These are phyloP conservation scores for Xylaria sp. DNA, from an alignment of 2,329 filamentous ascomycete genomes.

Conservation along the genomic window DNA sequence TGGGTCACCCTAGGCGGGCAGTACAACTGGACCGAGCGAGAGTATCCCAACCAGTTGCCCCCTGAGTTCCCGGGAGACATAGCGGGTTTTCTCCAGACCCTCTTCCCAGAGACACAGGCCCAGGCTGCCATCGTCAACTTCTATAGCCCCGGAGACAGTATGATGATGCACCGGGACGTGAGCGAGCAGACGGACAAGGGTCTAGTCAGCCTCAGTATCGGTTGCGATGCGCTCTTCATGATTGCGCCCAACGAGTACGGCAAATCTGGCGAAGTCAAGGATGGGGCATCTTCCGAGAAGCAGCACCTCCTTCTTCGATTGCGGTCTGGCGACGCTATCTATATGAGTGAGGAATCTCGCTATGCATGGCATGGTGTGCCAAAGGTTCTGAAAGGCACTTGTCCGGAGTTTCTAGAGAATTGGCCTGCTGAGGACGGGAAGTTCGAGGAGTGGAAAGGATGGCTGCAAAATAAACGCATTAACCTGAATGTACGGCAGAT, in stretches of 20 bases:
- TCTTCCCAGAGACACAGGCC: slow-evolving; percentile 82
- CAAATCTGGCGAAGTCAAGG: slow-evolving; percentile 20
- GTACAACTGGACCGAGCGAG: slow-evolving; percentile 93
- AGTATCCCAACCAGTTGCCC: slow-evolving; percentile 76
- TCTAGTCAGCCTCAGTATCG: slow-evolving; percentile 86
- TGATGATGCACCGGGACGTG: slow-evolving; percentile 93
- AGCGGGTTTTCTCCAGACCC: slow-evolving; percentile 69
- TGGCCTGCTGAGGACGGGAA: slow-evolving; percentile 75
- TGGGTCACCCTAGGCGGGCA: slow-evolving; percentile 97
- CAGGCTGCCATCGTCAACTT: slow-evolving; percentile 95
- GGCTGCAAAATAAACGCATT: slow-evolving; percentile 88
- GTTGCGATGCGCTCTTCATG: slow-evolving; percentile 91
- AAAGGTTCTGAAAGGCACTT: slow-evolving; percentile 82
- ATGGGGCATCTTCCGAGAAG: slow-evolving; percentile 50
- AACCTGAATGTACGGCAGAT: slow-evolving; percentile 96
- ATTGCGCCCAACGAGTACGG: slow-evolving; percentile 69
- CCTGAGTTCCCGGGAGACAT: slow-evolving; percentile 82
- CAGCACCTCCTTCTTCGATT: slow-evolving; percentile 72
- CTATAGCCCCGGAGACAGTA: slow-evolving; percentile 88
- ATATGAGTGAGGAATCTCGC: slow-evolving; percentile 84
- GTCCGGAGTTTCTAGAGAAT: slow-evolving; percentile 75
- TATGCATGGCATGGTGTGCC: slow-evolving; percentile 98
- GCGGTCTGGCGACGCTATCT: slow-evolving; percentile 86
- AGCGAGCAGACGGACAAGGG: slow-evolving; percentile 84
- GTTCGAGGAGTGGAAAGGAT: slow-evolving; percentile 80